Evolutionary conservation across 2,329 filamentous ascomycete genomes (phyloP), one percentile per base, ranked within the genome.

Genomic region (Ophiostoma perfectum): DNA sequence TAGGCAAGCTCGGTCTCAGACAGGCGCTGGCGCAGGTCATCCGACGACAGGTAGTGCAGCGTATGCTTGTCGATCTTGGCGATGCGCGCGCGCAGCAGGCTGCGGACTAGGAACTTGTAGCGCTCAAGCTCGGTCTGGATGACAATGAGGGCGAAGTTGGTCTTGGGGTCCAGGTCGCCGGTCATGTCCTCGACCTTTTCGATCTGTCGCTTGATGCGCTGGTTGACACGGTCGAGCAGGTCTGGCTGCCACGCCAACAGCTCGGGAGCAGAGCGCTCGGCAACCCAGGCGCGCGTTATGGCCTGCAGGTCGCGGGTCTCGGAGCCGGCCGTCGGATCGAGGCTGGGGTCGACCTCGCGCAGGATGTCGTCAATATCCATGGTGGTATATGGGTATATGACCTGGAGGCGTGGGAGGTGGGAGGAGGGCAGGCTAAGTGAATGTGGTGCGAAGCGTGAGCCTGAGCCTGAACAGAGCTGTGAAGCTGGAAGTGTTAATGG

Each of bases 91-190:
- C 96, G 85, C 68, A 99, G 79, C 72, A 94, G 90, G 72, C 90
- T 90, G 70, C 95, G 85, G 18, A 98, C 86, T 36, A 99, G 83
- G 75, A 93, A 99, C 80, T 97, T 97, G 79, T 91, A 96, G 63
- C 95, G 85, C 77, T 97, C 93, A 67, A 99, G 86, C 80, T 99
- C 95, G 6, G 96, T 98, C 81, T 99, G 95, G 67, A 97, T 88
- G 71, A 99, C 90, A 65, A 97, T 97, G 75, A 98, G 88, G 70
- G 88, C 88, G 77, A 99, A 97, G 77, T 97, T 98, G 72, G 91
- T 89, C 78, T 91, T 93, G 64, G 93, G 90, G 75, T 96, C 93
- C 87, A 93, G 90, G 75, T 91, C 88, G 71, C 90, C 90, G 12
- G 90, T 94, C 83, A 93, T 86, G 69, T 78, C 78, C 72, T 78